Conservation (phyloP, 805 yeast genomes). For the Hagleromyces aurorensis region DNA sequence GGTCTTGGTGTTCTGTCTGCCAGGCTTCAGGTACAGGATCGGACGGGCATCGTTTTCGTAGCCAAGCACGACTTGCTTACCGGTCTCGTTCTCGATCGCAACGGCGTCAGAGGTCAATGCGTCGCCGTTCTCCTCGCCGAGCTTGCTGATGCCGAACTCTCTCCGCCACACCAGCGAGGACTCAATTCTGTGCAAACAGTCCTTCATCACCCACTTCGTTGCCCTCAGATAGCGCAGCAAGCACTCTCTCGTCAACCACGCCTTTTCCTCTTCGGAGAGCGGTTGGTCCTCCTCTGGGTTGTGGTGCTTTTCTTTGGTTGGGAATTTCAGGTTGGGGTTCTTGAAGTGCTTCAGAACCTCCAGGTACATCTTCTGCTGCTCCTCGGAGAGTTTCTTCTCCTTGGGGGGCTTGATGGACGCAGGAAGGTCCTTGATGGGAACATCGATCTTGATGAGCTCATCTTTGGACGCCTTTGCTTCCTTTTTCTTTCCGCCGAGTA, state of each 20-base stretch:
- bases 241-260: slow-evolving; percentile 94
- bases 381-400: slow-evolving; percentile 38
- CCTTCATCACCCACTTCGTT: slow-evolving; percentile 75
- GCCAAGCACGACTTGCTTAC: slow-evolving; percentile 88
- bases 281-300: slow-evolving; percentile 27
- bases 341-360: slow-evolving; percentile 58
- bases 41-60: slow-evolving; percentile 87
- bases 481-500: slow-evolving; percentile 22
- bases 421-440: slow-evolving; percentile 56
- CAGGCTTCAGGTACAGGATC: slow-evolving; percentile 85
- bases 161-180: slow-evolving; percentile 88
- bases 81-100: slow-evolving; percentile 72
- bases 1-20: slow-evolving; percentile 90
- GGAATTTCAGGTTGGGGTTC: slow-evolving; percentile 42
- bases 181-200: slow-evolving; percentile 66
- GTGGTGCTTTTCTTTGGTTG: slow-evolving; percentile 39
- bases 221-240: slow-evolving; percentile 85
- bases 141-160: slow-evolving; percentile 63
- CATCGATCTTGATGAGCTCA: slow-evolving; percentile 26
- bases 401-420: slow-evolving; percentile 43
- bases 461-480: slow-evolving; percentile 15
- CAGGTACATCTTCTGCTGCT: slow-evolving; percentile 53
- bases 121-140: slow-evolving; percentile 40
- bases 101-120: slow-evolving; percentile 47
- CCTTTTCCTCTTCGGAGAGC: slow-evolving; percentile 48